phyloP scores from a whole-genome alignment of 345 rosid species.

The Rhodamnia argentea region DNA sequence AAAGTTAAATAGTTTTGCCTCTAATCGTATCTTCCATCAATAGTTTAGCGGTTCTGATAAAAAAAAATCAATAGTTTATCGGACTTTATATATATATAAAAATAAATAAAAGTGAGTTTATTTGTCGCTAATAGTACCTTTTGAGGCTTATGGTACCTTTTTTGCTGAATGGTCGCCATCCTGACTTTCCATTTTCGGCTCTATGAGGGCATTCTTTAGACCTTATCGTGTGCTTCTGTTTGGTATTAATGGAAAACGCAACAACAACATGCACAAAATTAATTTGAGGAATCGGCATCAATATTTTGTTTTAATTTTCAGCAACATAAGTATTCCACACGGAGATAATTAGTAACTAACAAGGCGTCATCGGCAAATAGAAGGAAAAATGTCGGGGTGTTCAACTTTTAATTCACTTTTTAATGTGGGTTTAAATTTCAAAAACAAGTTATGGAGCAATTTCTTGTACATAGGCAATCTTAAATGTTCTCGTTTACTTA shows the following conservation, averaged over 20 bases:
- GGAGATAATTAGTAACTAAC: background rate
- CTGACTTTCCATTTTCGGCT: background rate
- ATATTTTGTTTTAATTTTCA: background rate
- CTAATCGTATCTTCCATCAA: too few species aligned
- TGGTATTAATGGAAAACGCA: background rate
- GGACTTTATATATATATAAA: background rate
- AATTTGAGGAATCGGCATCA: background rate
- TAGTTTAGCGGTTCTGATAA: too few species aligned
- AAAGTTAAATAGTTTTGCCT: too few species aligned
- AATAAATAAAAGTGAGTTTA: background rate
- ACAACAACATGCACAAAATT: too few species aligned
- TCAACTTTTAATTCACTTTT: background rate
- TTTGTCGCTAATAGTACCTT: background rate
- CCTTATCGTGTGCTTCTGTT: background rate
- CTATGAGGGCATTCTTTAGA: background rate
- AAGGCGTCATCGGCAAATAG: background rate
- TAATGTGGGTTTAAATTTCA: background rate
- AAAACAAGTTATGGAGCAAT: background rate
- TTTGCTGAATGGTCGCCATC: background rate
- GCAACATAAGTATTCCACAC: background rate
- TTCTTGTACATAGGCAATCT: background rate
- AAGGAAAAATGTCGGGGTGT: background rate
- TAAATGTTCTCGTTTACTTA: background rate
- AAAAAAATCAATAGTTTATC: too few species aligned
- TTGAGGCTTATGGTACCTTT: background rate